phyloP scores from a whole-genome alignment of 495 filamentous ascomycete genomes.

The Podospora conica region DNA sequence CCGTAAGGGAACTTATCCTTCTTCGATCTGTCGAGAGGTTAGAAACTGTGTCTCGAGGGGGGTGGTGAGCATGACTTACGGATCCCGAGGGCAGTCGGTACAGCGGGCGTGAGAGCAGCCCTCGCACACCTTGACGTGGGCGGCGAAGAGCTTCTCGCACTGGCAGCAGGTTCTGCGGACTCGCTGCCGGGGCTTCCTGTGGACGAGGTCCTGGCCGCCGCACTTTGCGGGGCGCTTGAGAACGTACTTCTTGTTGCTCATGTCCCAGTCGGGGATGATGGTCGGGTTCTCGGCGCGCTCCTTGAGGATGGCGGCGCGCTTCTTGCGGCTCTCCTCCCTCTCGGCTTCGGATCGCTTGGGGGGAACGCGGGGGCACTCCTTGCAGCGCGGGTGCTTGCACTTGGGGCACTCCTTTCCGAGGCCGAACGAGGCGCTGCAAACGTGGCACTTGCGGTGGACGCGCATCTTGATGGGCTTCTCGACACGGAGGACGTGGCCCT shows the following conservation, averaged over 20 bases:
- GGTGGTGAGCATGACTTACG: constrained; percentile 49
- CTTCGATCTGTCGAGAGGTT: constrained; percentile 49
- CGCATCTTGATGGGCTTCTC: constrained; percentile 90
- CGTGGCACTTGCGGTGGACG: constrained; percentile 76
- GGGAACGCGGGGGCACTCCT: constrained; percentile 70
- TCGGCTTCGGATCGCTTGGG: constrained; percentile 46
- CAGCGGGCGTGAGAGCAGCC: constrained; percentile 72
- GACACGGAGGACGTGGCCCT: constrained; percentile 60
- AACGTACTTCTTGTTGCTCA: constrained; percentile 34
- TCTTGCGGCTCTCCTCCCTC: constrained; percentile 42
- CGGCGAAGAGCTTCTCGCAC: constrained; percentile 59
- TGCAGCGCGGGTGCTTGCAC: constrained; percentile 75
- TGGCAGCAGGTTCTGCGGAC: constrained; percentile 71
- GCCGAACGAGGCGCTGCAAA: constrained; percentile 60
- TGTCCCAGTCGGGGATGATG: constrained; percentile 44
- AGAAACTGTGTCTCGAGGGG: constrained; percentile 14
- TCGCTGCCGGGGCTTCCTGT: constrained; percentile 59
- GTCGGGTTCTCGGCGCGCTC: constrained; percentile 43
- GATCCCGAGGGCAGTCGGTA: constrained; percentile 73
- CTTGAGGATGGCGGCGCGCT: constrained; percentile 39
- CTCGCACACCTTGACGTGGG: constrained; percentile 48
- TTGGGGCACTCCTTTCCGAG: constrained; percentile 57
- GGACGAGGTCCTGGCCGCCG: constrained; percentile 63
- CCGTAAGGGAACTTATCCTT: constrained; percentile 69
- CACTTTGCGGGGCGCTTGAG: constrained; percentile 59